Evolutionary conservation across 306 rosid species (phyloP).

Genomic region (Cajanus cajan): DNA sequence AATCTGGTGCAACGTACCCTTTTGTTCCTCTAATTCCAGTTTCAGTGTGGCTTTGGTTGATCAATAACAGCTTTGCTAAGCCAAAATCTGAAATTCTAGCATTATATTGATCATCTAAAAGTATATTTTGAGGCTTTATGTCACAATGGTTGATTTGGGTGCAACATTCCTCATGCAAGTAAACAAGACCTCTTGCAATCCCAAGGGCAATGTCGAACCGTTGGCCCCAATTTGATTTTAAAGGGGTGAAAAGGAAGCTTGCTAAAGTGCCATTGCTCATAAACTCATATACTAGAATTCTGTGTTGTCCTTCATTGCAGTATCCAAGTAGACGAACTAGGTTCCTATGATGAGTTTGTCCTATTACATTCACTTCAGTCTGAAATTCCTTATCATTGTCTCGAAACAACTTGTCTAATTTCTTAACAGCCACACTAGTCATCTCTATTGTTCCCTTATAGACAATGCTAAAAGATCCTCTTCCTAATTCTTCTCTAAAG

Average conservation of each 20-base stretch:
- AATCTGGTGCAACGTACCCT: constrained; percentile 34
- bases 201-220: background rate
- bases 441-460: constrained; percentile 32
- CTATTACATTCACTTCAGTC: constrained; percentile 22
- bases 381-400: constrained; percentile 32
- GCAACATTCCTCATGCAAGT: constrained; percentile 31
- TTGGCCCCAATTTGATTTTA: constrained; percentile 19
- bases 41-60: constrained; percentile 14
- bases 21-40: constrained; percentile 32
- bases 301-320: constrained; percentile 22
- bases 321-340: constrained; percentile 32
- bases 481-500: constrained; percentile 35
- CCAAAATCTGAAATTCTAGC: constrained; percentile 34
- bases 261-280: constrained; percentile 37
- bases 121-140: constrained; percentile 28
- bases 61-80: constrained; percentile 18
- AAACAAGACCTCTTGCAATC: constrained; percentile 31
- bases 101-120: constrained; percentile 24
- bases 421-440: constrained; percentile 32
- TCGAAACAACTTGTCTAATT: constrained; percentile 1
- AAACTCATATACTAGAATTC: constrained; percentile 25
- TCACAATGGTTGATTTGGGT: constrained; percentile 31
- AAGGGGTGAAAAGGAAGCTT: constrained; percentile 13
- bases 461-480: constrained; percentile 33
- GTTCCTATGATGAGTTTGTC: constrained; percentile 30